Evolutionary conservation across 2,329 filamentous ascomycete genomes (phyloP).

Genomic region (Botryotinia narcissicola): DNA sequence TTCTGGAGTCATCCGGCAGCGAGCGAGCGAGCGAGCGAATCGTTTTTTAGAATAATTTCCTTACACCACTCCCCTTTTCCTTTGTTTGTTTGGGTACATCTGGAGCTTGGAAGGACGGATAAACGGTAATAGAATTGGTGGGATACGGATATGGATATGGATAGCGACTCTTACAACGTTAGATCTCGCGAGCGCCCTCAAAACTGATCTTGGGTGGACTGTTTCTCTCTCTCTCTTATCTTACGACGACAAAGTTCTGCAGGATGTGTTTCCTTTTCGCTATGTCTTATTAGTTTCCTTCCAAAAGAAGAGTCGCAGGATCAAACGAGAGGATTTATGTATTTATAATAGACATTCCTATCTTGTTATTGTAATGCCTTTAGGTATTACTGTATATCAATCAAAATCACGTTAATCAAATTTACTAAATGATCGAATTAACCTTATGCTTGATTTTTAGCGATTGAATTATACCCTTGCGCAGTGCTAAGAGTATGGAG

Average conservation of each 20-base stretch:
- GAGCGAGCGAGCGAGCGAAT: neutral
- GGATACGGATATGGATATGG: neutral
- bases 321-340: neutral
- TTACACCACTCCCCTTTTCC: neutral
- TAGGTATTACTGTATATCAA: neutral
- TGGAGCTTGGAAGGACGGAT: constrained; percentile 1
- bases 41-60: neutral
- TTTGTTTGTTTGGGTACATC: neutral
- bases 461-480: neutral
- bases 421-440: neutral
- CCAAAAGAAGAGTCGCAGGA: neutral
- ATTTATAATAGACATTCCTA: neutral
- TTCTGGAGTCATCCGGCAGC: neutral
- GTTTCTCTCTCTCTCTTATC: neutral
- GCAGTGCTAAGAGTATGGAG: neutral
- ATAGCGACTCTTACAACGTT: constrained; percentile 14
- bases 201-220: neutral
- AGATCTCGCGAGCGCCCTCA: constrained; percentile 12
- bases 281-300: constrained; percentile 5
- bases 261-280: neutral
- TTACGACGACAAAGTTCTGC: neutral
- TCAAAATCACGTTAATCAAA: neutral
- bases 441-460: neutral
- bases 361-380: neutral
- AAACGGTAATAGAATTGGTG: neutral